Evolutionary conservation across 805 yeast genomes (phyloP).

Genomic region (Kregervanrija fluxuum): DNA sequence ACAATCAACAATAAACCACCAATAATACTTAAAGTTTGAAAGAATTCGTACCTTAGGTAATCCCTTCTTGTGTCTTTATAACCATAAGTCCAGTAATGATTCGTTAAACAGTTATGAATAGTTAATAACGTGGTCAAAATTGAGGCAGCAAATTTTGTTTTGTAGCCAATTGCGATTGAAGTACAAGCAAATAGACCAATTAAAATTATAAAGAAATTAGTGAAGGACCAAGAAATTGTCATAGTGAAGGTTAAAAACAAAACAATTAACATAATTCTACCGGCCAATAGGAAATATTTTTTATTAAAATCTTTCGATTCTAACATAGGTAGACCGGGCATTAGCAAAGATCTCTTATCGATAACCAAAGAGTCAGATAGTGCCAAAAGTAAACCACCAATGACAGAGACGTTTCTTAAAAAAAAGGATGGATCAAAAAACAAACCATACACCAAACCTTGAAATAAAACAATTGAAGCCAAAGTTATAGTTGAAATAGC

Average conservation of each 20-base stretch:
- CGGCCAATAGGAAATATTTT: constrained; percentile 78
- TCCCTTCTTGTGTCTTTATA: constrained; percentile 74
- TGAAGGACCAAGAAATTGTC: constrained; percentile 63
- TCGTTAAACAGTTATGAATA: constrained; percentile 68
- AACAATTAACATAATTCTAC: constrained; percentile 77
- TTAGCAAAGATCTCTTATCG: constrained; percentile 54
- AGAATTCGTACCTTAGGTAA: constrained; percentile 83
- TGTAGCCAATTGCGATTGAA: constrained; percentile 85
- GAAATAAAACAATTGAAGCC: constrained; percentile 64
- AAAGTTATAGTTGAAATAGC: constrained; percentile 65
- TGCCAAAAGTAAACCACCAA: constrained; percentile 87
- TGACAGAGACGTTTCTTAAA: constrained; percentile 79
- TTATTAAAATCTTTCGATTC: constrained; percentile 59
- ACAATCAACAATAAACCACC: constrained; percentile 90
- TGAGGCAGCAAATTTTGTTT: constrained; percentile 82
- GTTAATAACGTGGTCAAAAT: constrained; percentile 61
- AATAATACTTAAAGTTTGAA: constrained; percentile 89
- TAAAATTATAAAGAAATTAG: constrained; percentile 56
- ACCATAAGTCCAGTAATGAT: constrained; percentile 84
- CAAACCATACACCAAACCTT: constrained; percentile 84
- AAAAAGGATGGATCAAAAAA: constrained; percentile 75
- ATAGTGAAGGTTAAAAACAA: constrained; percentile 81
- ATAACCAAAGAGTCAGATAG: constrained; percentile 80
- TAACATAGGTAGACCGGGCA: constrained; percentile 74
- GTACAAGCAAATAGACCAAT: constrained; percentile 64